Evolutionary conservation across 345 rosid species (phyloP).

Genomic region (Gossypium turneri): DNA sequence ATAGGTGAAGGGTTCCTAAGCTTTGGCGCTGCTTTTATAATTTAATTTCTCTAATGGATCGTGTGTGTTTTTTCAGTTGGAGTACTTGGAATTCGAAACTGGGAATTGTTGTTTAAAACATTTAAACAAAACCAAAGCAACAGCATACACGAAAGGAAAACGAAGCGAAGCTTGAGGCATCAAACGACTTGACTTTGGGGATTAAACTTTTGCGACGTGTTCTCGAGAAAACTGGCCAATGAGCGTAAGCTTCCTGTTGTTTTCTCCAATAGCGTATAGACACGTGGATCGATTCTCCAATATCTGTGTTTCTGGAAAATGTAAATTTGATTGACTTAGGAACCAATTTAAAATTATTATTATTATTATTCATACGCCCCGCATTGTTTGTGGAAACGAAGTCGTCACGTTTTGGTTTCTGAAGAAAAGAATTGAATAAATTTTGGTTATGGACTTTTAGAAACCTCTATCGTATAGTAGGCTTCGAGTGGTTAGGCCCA

Average conservation of each 20-base stretch:
- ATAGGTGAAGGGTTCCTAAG: not conserved
- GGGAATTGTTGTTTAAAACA: not conserved
- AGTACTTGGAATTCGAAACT: no score
- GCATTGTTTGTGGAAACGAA: not conserved
- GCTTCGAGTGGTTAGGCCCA: not conserved
- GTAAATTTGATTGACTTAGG: no score
- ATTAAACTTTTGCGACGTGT: not conserved
- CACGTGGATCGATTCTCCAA: not conserved
- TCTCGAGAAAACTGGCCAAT: not conserved
- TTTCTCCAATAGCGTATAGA: not conserved
- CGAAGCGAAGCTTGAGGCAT: not conserved
- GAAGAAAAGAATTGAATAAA: not conserved
- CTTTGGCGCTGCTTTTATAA: not conserved
- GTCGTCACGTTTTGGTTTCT: not conserved
- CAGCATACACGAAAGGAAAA: not conserved
- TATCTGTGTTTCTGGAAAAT: not conserved
- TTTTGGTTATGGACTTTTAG: not conserved
- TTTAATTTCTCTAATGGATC: no score
- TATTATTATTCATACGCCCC: not conserved
- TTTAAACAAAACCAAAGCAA: not conserved
- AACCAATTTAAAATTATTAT: not conserved
- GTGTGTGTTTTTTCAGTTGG: no score
- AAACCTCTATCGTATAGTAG: not conserved
- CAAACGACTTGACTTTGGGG: not conserved
- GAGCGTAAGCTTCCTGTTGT: not conserved